A percentile compares a stretch with the other conserved stretches of the same genome.
Conservation (phyloP, 2,329 filamentous ascomycete genomes). For the Metarhizium sp. region DNA sequence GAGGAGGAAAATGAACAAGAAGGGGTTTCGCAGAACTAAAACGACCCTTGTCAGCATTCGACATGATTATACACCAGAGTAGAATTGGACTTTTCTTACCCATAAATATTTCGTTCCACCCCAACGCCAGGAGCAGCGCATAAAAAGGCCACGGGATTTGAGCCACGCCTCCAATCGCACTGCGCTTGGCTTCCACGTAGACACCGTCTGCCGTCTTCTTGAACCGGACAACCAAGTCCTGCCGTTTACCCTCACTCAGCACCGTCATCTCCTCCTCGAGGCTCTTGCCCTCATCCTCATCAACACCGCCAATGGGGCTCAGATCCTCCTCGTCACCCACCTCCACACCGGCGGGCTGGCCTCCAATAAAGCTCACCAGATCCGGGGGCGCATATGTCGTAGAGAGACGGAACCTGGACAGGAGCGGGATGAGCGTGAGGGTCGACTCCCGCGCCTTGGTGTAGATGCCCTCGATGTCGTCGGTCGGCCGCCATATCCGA, state of each 20-base stretch:
- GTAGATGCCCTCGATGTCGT: conserved; percentile 95
- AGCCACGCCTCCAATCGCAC: conserved; percentile 88
- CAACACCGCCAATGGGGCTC: conserved; percentile 80
- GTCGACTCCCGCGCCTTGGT: conserved; percentile 89
- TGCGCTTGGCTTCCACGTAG: conserved; percentile 94
- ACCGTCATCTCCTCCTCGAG: conserved; percentile 94
- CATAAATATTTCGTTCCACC: conserved; percentile 97
- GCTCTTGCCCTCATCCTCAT: conserved; percentile 90
- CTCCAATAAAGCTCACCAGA: conserved; percentile 75
- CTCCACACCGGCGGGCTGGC: conserved; percentile 63
- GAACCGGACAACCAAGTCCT: conserved; percentile 88
- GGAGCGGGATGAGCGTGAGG: conserved; percentile 77
- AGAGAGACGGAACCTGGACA: conserved; percentile 73
- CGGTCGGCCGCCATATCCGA: conserved; percentile 89
- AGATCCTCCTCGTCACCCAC: conserved; percentile 85
- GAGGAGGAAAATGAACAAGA: conserved; percentile 85
- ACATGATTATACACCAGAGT: neutral
- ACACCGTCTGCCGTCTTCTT: conserved; percentile 98
- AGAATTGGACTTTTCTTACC: conserved; percentile 46
- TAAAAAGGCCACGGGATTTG: conserved; percentile 96
- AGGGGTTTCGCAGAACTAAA: conserved; percentile 81
- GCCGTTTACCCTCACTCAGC: conserved; percentile 80
- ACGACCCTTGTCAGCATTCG: neutral
- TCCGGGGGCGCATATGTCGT: conserved; percentile 69
- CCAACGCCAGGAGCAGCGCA: conserved; percentile 73